phyloP scores from a whole-genome alignment of 768 basidiomycete species.

The Mycena crocata region DNA sequence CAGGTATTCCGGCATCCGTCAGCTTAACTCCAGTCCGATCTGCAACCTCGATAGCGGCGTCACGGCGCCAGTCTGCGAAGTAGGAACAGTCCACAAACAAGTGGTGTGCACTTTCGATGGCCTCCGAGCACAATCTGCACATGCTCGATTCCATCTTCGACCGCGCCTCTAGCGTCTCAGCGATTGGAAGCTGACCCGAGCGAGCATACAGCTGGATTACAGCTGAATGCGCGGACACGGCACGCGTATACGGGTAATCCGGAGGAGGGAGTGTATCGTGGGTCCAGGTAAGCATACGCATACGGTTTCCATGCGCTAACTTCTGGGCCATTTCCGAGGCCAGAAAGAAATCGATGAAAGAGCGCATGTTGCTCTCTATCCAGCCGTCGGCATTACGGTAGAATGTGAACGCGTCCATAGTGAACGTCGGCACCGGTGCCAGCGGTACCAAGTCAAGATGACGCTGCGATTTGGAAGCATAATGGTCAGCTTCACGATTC shows the following conservation, averaged over 20 bases:
- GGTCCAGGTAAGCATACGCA: not conserved
- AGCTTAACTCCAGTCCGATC: not conserved
- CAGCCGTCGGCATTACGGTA: slow-evolving; percentile 5
- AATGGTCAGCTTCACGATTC: slow-evolving; percentile 18
- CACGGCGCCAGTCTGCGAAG: not conserved
- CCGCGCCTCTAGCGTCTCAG: not conserved
- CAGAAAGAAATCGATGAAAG: not conserved
- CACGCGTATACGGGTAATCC: slow-evolving; percentile 28
- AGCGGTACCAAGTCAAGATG: rapidly evolving
- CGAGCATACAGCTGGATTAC: slow-evolving; percentile 35
- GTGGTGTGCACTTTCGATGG: not conserved
- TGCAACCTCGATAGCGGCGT: not conserved
- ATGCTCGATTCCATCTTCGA: not conserved
- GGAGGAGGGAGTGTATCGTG: slow-evolving; percentile 19
- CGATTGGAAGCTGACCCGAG: slow-evolving; percentile 36
- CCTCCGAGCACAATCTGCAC: not conserved
- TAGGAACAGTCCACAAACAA: not conserved
- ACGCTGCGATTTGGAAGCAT: slow-evolving; percentile 7
- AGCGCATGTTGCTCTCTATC: slow-evolving; percentile 4
- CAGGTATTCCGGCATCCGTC: not conserved
- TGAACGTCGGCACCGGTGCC: slow-evolving; percentile 17
- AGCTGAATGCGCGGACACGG: slow-evolving; percentile 33
- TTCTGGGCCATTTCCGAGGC: not conserved
- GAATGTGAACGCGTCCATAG: slow-evolving; percentile 19
- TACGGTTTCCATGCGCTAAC: not conserved